Evolutionary conservation across 176 grass and related monocot genomes (phyloP).

Genomic region (Raddia distichophylla): DNA sequence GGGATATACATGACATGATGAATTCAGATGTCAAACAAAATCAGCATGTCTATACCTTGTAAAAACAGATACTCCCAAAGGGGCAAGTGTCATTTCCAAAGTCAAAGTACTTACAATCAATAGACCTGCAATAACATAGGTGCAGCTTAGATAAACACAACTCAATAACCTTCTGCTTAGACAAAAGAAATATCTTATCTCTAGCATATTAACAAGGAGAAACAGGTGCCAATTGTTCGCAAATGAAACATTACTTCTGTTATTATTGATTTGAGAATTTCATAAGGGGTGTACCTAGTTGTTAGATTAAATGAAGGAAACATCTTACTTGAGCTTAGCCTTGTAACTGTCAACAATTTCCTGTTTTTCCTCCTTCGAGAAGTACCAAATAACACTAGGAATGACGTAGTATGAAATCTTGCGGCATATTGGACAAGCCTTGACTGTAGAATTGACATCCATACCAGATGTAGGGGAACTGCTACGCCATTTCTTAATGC

Average conservation of each 20-base stretch:
- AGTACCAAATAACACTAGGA: conserved; percentile 82
- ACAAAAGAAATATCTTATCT: not conserved
- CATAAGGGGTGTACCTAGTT: not conserved
- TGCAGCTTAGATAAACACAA: conserved; percentile 24
- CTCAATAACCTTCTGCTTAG: conserved; percentile 14
- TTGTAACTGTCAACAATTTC: conserved; percentile 88
- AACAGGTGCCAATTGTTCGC: not conserved
- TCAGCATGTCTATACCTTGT: conserved; percentile 60
- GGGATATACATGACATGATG: not conserved
- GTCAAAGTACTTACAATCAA: conserved; percentile 95
- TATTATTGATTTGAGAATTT: conserved; percentile 9
- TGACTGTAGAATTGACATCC: conserved; percentile 76
- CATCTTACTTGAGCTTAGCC: conserved; percentile 83
- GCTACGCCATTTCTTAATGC: conserved; percentile 91
- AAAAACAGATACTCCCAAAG: conserved; percentile 88
- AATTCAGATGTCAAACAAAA: conserved; percentile 11
- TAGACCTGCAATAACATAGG: conserved; percentile 64
- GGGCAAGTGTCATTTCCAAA: conserved; percentile 82
- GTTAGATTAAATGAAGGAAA: conserved; percentile 33
- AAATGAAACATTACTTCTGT: conserved; percentile 7
- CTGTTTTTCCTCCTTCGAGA: conserved; percentile 78
- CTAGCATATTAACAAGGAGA: not conserved
- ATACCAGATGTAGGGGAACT: conserved; percentile 75
- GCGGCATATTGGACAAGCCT: conserved; percentile 84
- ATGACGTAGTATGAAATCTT: conserved; percentile 78